Conservation (phyloP, 352 stramenopile genomes). For the Thalassiosira mediterranea region DNA sequence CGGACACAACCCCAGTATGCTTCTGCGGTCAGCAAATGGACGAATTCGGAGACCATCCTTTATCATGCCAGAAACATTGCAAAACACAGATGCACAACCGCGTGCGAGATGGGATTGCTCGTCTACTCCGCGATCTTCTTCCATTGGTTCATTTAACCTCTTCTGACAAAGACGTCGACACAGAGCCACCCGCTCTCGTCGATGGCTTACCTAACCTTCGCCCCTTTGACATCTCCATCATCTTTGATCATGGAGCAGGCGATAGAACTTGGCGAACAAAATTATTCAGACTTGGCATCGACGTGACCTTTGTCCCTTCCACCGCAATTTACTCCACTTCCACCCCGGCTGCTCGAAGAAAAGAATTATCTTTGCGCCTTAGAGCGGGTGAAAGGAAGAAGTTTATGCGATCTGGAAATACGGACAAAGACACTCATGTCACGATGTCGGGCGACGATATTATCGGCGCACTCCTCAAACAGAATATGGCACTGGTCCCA, state of each 20-base stretch:
- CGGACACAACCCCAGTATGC: slow-evolving; percentile 18
- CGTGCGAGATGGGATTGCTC: slow-evolving; percentile 1
- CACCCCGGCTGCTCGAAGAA: slow-evolving; percentile 16
- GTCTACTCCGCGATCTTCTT: neutral
- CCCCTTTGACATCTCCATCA: slow-evolving; percentile 18
- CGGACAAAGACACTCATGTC: neutral
- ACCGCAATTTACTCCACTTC: neutral
- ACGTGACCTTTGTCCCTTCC: slow-evolving; percentile 3
- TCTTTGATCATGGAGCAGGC: slow-evolving; percentile 12
- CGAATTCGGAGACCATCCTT: neutral
- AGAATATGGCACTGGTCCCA: slow-evolving; percentile 18
- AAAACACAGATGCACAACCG: slow-evolving; percentile 6
- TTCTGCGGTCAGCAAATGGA: slow-evolving; percentile 16
- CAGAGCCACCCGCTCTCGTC: neutral
- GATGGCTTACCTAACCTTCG: neutral
- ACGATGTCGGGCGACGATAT: slow-evolving; percentile 14
- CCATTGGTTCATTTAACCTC: neutral
- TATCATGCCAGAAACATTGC: slow-evolving; percentile 2
- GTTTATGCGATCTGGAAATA: neutral
- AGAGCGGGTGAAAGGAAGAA: slow-evolving; percentile 11
- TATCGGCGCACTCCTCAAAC: neutral
- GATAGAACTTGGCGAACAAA: neutral
- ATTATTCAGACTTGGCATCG: slow-evolving; percentile 2
- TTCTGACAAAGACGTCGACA: neutral
- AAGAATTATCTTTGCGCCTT: slow-evolving; percentile 19